Base-by-base conservation (phyloP, 106 monocot species). In the Vanilla planifolia region DNA sequence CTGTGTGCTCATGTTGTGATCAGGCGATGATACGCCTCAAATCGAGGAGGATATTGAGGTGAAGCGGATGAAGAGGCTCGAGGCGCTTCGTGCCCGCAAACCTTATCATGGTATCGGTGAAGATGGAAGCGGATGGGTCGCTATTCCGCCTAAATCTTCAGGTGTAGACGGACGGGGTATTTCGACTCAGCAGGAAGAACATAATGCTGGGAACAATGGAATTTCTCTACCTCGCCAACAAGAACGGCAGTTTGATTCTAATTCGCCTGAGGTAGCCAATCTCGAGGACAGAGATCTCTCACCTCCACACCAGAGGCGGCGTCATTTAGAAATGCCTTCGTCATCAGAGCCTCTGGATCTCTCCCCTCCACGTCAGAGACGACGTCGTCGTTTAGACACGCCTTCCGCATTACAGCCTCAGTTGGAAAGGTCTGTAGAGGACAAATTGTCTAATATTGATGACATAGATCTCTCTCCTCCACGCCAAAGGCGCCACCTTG, bases 41-140 rank as follows among this genome's bases (percentile, higher is more conserved):
- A 58, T 96, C 0, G 87, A 90, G 20, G 95, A 96, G 45, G 95
- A 96, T 39, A 68, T 96, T 14, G 95, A 96, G 70, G 95, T 96
- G 21, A 91, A 84, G 47, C 77, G 95, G 15, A 69, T 90, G 81
- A 86, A 65, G 67, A 66, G 95, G 34, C 68, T 96, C 13, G 80
- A 96, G 41, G 71, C 71, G 35, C 68, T 96, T 39, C 86, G 86
- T 6, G 35, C 80, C 1, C 42, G 65, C 43, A 80, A 75, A 50
- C 85, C 92, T 9, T 88, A 85, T 55, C 62, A 78, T 32, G 46
- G 62, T 0, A 80, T 90, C n/a, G 73, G 80, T 3, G 90, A 90
- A 33, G 90, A 95, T 29, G 90, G 95, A 26, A 95, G 95, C 36
- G 95, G 95, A 8, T 95, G 95, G 95, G 60, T 95, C 5, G 20